Base-by-base conservation (phyloP, 805 yeast genomes). In the Jamesozyma piceae region DNA sequence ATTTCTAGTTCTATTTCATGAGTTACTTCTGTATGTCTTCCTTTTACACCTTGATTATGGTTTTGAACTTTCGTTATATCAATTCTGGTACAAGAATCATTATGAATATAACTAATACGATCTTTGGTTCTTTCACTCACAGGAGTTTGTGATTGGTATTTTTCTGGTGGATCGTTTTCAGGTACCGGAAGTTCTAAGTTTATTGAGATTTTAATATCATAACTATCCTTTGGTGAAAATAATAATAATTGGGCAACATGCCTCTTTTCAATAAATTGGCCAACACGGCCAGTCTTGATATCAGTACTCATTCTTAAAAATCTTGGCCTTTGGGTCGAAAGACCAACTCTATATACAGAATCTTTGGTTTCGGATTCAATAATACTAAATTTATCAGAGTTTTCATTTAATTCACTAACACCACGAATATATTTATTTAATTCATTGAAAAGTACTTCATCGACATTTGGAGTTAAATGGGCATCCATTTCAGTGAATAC, bases 171-270 rank as follows among this genome's bases (percentile, higher is more conserved):
- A 63, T 64, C 78, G 28, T 74, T 72, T 20, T 75, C 74, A 4
- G 66, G 57, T 11, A 63, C 63, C 0, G 95, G 95, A 45, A 80
- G 59, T 75, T 88, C 97, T 24, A 83, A 62, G 31, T 86, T 77
- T 49, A 89, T 64, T 5, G 94, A 79, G 30, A 88, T 66, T 51
- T 95, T 73, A 51, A 81, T 68, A 63, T 88, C 97, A 57, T 79
- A 80, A 62, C 78, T 70, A 27, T 83, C 76, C 49, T 83, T 80
- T 3, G 96, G 96, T 42, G 82, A 73, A 54, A 75, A 79, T 18
- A 88, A 68, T 53, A 76, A 72, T 43, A 89, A 61, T 56, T 82
- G 87, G 2, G 86, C 75, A n/a, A 87, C 65, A 42, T 90, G 71
- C 50, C 76, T 74, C 56, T 88, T 88, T 46, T 78, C 78, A 41